These are phyloP conservation scores for Yamadazyma olivae DNA, from an alignment of 805 yeast genomes.

Conservation along the genomic window DNA sequence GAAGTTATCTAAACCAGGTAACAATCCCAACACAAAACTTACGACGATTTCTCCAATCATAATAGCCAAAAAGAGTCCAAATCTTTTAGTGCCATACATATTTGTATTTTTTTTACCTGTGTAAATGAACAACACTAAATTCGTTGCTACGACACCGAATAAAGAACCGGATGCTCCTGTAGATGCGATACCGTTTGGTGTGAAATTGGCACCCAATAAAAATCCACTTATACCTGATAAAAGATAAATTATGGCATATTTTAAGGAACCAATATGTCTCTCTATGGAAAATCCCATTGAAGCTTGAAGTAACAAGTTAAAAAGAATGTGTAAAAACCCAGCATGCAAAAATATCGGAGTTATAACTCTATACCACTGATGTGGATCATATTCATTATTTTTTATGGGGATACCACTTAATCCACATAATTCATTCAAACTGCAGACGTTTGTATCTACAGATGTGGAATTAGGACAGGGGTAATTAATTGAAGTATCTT, in stretches of 20 bases:
- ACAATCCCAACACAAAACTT: slow-evolving; percentile 58
- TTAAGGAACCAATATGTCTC: slow-evolving; percentile 49
- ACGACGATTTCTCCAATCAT: slow-evolving; percentile 57
- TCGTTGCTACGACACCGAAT: slow-evolving; percentile 66
- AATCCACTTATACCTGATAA: slow-evolving; percentile 66
- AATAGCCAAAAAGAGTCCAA: slow-evolving; percentile 41
- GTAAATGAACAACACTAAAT: slow-evolving; percentile 52
- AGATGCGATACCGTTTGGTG: slow-evolving; percentile 63
- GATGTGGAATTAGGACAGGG: slow-evolving; percentile 72
- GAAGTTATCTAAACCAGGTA: slow-evolving; percentile 75
- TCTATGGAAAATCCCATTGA: slow-evolving; percentile 62
- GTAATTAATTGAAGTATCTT: slow-evolving; percentile 42
- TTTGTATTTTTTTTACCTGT: slow-evolving; percentile 50
- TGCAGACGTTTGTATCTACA: slow-evolving; percentile 52
- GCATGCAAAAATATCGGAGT: slow-evolving; percentile 75
- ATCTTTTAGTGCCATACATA: slow-evolving; percentile 44
- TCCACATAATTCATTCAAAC: slow-evolving; percentile 59
- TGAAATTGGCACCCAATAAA: slow-evolving; percentile 64
- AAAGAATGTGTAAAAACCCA: slow-evolving; percentile 64
- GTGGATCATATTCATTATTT: slow-evolving; percentile 38
- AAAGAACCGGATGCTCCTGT: slow-evolving; percentile 73
- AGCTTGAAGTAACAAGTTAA: slow-evolving; percentile 60
- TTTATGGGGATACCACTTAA: slow-evolving; percentile 43
- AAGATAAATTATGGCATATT: slow-evolving; percentile 55
- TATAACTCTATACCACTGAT: slow-evolving; percentile 68